Base-by-base conservation (phyloP, 768 basidiomycete species). In the Grammothele lineata region DNA sequence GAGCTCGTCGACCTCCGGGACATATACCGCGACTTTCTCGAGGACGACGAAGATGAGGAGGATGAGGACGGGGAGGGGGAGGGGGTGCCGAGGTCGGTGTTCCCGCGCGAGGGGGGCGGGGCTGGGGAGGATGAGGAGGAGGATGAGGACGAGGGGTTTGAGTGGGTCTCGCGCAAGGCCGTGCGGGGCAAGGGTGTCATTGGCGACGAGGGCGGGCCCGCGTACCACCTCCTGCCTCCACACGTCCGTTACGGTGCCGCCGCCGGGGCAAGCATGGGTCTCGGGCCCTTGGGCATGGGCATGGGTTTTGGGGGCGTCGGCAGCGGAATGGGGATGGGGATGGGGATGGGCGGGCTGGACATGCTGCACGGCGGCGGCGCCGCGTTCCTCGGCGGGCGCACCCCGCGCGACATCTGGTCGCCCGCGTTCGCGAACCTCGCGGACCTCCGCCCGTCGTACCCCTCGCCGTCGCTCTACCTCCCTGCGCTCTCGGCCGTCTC, bases 21-120 rank as follows among this genome's bases (percentile, higher is more conserved):
- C 72, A 91, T 98, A 47, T 91, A 94, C 68, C 84, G 83, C 43
- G 94, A 95, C 63, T 98, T 98, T 61, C 78, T 96, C 45, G 89
- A 93, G 50, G 87, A 87, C 56, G 72, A 78, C 30, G 72, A 70
- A 3, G 80, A 82, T 0, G 79, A 83, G 37, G 62, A 66, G 14
- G 64, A 72, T 21, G 64, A 72, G 22, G 64, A 33, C 21, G 59
- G 50, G 22, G 42, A 26, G 37, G 46, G 42, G 26, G 56, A 23
- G 27, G 39, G 50, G 19, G 55, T 40, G 24, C 57, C 56, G 42
- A 54, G 48, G 22, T 47, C 54, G 5, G 50, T 51, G 37, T 55
- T 48, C 34, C 57, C 54, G 35, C 7, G 27, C 45, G 89, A 92
- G 49, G 87, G 87, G 55, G 72, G 77, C 30, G 72, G 69, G 2